Conservation (phyloP, 2,329 filamentous ascomycete genomes). For the Fusarium sp. region DNA sequence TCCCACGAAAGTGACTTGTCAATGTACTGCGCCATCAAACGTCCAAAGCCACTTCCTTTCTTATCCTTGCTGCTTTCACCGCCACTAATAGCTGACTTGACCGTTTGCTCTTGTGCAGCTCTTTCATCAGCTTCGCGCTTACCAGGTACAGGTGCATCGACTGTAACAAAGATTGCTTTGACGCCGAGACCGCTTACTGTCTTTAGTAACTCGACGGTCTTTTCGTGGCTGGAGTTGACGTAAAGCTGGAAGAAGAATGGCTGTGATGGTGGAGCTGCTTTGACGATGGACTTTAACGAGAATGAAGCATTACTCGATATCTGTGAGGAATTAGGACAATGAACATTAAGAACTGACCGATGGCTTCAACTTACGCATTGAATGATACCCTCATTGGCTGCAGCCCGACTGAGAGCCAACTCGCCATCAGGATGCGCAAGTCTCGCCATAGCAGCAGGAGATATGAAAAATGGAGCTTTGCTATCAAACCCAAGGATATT, state of each 20-base stretch:
- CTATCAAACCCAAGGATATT: constrained; percentile 64
- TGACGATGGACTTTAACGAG: constrained; percentile 38
- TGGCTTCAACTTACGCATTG: constrained; percentile 32
- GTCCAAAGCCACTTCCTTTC: constrained; percentile 64
- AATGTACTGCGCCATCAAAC: constrained; percentile 63
- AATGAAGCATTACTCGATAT: constrained; percentile 43
- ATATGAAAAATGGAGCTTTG: constrained; percentile 69
- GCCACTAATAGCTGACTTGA: constrained; percentile 53
- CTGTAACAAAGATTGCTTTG: constrained; percentile 60
- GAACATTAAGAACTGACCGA: rapidly evolving
- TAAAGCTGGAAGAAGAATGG: constrained; percentile 59
- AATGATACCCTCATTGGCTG: constrained; percentile 40
- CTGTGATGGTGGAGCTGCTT: constrained; percentile 24
- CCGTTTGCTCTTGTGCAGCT: constrained; percentile 58
- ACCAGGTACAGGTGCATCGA: constrained; percentile 65
- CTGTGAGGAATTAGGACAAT: neutral
- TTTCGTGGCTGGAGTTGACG: constrained; percentile 61
- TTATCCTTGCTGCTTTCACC: constrained; percentile 59
- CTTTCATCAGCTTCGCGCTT: constrained; percentile 69
- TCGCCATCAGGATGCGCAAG: constrained; percentile 74
- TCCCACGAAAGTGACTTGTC: constrained; percentile 63
- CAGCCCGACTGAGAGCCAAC: constrained; percentile 41
- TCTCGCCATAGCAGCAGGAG: constrained; percentile 72
- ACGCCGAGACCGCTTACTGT: constrained; percentile 59
- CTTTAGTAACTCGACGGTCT: constrained; percentile 59